Evolutionary conservation across 2,329 filamentous ascomycete genomes (phyloP), one percentile per base, ranked within the genome.

Genomic region (Cladophialophora chaetospira): DNA sequence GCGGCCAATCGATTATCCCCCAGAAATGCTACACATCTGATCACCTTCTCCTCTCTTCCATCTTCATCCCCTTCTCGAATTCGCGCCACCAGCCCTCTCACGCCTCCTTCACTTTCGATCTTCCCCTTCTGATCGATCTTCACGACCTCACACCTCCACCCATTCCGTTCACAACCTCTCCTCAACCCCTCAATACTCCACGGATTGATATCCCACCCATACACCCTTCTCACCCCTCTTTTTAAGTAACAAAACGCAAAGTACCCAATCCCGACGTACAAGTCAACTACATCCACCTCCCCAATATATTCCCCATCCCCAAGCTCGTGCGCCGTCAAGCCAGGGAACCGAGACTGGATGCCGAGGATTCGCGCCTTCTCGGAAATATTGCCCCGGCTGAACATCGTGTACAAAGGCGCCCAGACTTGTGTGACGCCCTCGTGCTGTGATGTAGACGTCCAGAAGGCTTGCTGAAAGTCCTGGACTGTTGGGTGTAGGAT

Each of bases 231-330:
- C 66, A 92, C 75, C 0, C 90, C 91, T 15, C 87, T 82, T 57
- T 77, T 79, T 5, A 86, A 81, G 72, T 96, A 97, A 28, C 85
- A 88, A 68, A 97, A 96, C 3, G 88, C 84, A 73, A 97, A 97
- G 73, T 97, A 97, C 4, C 93, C 93, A 63, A 97, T 96, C 0
- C 93, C 93, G 0, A 89, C 90, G 74, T 96, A 97, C 58, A 97
- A 75, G 71, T 97, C 93, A 0, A 95, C 82, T 0, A 77, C 76
- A 47, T 71, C 70, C 17, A 72, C 67, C 23, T 71, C 67, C 5
- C 51, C 49, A 10, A 58, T 65, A 26, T 26, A 54, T 64, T 68
- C 67, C 21, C 49, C 59, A 11, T 26, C 5, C 13, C 2, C 42
- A 38, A 71, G 59, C 21, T 65, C 66, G 13, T 52, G 48, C 17